phyloP scores from a whole-genome alignment of 768 basidiomycete genomes.

The Cystobasidium onofrii region DNA sequence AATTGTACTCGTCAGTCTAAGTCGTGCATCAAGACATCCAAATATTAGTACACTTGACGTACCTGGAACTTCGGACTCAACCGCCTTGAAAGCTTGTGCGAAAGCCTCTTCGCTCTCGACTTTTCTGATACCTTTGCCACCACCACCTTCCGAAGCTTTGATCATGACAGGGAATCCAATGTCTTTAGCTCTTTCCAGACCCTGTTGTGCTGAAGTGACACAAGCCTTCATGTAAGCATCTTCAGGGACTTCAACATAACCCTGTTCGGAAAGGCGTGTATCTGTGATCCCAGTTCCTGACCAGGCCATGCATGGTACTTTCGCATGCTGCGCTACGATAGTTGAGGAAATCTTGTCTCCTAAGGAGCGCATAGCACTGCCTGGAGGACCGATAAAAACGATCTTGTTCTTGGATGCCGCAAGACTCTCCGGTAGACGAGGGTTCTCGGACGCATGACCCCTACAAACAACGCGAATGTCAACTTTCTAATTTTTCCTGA shows the following conservation, averaged over 20 bases:
- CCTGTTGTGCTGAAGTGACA: conserved; percentile 77
- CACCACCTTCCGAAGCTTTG: conserved; percentile 97
- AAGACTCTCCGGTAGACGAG: conserved; percentile 85
- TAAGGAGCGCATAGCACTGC: conserved; percentile 95
- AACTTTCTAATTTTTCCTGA: too few species aligned
- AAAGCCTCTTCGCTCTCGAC: conserved; percentile 79
- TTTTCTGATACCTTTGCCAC: conserved; percentile 96
- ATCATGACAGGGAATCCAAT: conserved; percentile 99
- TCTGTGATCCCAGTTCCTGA: conserved; percentile 89
- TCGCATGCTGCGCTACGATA: conserved; percentile 91
- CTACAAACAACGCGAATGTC: conserved; percentile 39
- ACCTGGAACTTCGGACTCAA: conserved; percentile 95
- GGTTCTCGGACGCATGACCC: conserved; percentile 98
- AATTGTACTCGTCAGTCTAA: conserved; percentile 31
- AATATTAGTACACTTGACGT: not conserved
- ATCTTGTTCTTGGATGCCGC: conserved; percentile 88
- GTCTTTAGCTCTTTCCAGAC: conserved; percentile 67
- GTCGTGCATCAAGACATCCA: not conserved
- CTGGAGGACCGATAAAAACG: conserved; percentile 97
- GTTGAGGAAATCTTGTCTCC: conserved; percentile 99
- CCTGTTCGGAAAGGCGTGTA: conserved; percentile 70
- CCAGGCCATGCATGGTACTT: conserved; percentile 98
- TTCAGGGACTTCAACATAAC: conserved; percentile 91
- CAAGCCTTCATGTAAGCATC: conserved; percentile 80
- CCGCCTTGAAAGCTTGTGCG: conserved; percentile 88